Evolutionary conservation across 768 basidiomycete genomes (phyloP), one percentile per base, ranked within the genome.

Genomic region (Mycena galericulata): DNA sequence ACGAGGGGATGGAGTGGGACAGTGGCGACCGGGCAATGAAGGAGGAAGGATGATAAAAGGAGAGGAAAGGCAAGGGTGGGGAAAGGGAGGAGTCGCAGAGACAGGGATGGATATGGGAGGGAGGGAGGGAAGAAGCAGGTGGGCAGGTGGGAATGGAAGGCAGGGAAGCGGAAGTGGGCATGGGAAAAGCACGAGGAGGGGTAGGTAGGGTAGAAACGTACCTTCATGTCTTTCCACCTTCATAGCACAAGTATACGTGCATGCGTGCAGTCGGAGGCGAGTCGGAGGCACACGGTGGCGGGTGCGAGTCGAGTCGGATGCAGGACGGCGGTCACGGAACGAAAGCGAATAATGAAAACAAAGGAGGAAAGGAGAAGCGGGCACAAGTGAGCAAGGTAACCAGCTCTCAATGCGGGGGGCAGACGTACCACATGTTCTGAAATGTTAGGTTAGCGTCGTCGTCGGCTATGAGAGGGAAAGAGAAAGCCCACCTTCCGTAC

Each of bases 221-320:
- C 94, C 91, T 96, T 96, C 94, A 96, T 96, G 79, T 98, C 96
- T 79, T 98, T 97, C 96, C 96, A 97, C 94, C 94, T 95, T 60
- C 41, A 43, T 17, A 9, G 9, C 38, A 38, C 38, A 38, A 9
- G 51, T 9, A 7, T 5, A 60, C n/a, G n/a, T n/a, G 66, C 36
- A 57, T 49, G 60, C 68, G 49, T 53, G 12, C 34, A 24, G 10
- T 14, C 9, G 29, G 8, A 17, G 15, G 15, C 15, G 38, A 17
- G 34, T 3, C 11, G 32, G 15, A 20, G 51, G 27, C 6, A 26
- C n/a, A n/a, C n/a, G n/a, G 51, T 5, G n/a, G 30, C 4, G 17
- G 20, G 29, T 20, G 51, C 17, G 51, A n/a, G 34, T 20, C n/a
- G n/a, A n/a, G 36, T 36, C 34, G 34, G 54, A 55, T 5, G 36